Conservation (phyloP, 1,284 basidiomycete genomes). For the Lentinus polychrous region DNA sequence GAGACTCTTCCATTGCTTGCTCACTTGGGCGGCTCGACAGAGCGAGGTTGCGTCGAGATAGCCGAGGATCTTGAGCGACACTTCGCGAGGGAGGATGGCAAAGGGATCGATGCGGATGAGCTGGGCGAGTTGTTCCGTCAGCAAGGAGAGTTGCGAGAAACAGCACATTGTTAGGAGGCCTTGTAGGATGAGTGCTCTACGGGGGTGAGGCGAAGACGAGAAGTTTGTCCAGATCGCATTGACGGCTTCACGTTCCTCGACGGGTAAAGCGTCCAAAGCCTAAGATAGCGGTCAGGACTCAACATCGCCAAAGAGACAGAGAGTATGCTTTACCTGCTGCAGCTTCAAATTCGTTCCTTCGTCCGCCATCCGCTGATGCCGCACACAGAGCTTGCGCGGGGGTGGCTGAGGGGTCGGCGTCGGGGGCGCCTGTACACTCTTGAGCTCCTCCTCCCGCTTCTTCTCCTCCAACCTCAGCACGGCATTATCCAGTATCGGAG, state of each 20-base stretch:
- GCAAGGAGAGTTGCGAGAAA: constrained; percentile 96
- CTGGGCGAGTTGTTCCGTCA: constrained; percentile 86
- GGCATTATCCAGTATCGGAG: constrained; percentile 21
- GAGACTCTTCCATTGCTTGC: constrained; percentile 77
- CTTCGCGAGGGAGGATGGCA: constrained; percentile 84
- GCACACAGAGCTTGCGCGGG: constrained; percentile 74
- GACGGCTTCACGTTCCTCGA: constrained; percentile 84
- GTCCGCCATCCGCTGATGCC: constrained; percentile 97
- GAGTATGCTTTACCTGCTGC: constrained; percentile 54
- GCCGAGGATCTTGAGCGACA: constrained; percentile 84
- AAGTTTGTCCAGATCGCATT: constrained; percentile 97
- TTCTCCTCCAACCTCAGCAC: constrained; percentile 2
- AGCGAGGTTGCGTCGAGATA: constrained; percentile 95
- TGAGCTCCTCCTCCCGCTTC: background rate
- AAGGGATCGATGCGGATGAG: constrained; percentile 97
- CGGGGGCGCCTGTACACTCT: background rate
- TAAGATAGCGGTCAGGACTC: constrained; percentile 26
- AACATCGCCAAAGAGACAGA: background rate
- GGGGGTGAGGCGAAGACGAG: constrained; percentile 87
- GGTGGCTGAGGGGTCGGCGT: constrained; percentile 24
- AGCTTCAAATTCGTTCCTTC: constrained; percentile 90
- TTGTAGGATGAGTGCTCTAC: constrained; percentile 90
- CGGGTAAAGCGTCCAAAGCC: constrained; percentile 90
- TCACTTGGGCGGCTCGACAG: constrained; percentile 94
- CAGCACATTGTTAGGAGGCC: constrained; percentile 99